Evolutionary conservation across 2,329 filamentous ascomycete genomes (phyloP).

Genomic region (Cercospora canescens): DNA sequence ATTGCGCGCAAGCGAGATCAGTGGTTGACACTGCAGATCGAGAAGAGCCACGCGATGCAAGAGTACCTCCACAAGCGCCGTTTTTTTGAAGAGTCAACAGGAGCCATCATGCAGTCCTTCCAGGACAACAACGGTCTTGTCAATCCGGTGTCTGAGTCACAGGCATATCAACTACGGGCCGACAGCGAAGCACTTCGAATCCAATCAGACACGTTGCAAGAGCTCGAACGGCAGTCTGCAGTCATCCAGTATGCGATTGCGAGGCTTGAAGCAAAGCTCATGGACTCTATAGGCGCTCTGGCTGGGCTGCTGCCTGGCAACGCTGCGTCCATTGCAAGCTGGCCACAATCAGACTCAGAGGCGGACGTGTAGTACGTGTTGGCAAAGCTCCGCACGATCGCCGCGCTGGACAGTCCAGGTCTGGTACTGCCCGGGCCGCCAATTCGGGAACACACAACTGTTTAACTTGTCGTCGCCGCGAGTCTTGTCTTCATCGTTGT

Average conservation of each 20-base stretch:
- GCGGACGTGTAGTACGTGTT: not conserved
- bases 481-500: too few species aligned
- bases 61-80: not conserved
- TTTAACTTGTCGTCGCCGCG: too few species aligned
- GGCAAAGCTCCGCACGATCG: not conserved
- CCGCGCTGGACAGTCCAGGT: too few species aligned
- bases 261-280: not conserved
- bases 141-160: not conserved
- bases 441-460: too few species aligned
- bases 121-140: not conserved
- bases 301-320: not conserved
- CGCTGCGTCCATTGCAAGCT: not conserved
- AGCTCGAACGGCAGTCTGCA: not conserved
- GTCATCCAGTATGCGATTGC: not conserved
- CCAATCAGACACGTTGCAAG: not conserved
- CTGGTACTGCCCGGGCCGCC: too few species aligned
- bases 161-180: not conserved
- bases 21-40: not conserved
- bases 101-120: not conserved
- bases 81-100: not conserved
- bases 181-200: not conserved
- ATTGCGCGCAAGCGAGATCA: not conserved
- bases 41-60: not conserved
- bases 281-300: not conserved
- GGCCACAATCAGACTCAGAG: not conserved